phyloP scores from a whole-genome alignment of 495 filamentous ascomycete genomes.

The Aspergillus campestris region DNA sequence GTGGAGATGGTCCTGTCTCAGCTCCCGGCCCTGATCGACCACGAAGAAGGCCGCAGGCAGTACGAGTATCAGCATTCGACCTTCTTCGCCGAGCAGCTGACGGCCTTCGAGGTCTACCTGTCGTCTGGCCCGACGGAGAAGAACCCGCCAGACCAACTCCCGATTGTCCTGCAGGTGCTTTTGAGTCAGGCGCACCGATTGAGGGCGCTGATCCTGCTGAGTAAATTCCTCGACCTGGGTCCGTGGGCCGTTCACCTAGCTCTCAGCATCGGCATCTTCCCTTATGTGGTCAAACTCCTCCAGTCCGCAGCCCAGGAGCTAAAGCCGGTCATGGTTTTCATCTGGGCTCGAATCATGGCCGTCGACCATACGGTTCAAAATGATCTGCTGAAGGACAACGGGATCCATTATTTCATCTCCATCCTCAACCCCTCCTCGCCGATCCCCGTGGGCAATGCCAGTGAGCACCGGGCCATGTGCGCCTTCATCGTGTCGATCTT shows the following conservation, averaged over 20 bases:
- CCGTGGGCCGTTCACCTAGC: slow-evolving; percentile 97
- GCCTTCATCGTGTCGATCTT: slow-evolving; percentile 96
- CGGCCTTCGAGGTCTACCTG: slow-evolving; percentile 96
- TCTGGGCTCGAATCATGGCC: slow-evolving; percentile 94
- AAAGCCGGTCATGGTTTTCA: slow-evolving; percentile 99
- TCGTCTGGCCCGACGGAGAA: slow-evolving; percentile 74
- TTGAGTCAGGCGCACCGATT: slow-evolving; percentile 92
- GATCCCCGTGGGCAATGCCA: slow-evolving; percentile 75
- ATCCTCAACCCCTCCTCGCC: slow-evolving; percentile 76
- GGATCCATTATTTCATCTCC: slow-evolving; percentile 89
- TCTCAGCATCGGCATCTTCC: slow-evolving; percentile 95
- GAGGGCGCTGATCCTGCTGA: slow-evolving; percentile 85
- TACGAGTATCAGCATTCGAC: slow-evolving; percentile 92
- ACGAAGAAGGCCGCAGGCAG: slow-evolving; percentile 59
- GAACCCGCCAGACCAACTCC: slow-evolving; percentile 85
- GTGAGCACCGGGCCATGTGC: slow-evolving; percentile 97
- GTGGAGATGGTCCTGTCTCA: slow-evolving; percentile 95
- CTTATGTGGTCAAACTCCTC: slow-evolving; percentile 90
- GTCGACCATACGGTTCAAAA: slow-evolving; percentile 89
- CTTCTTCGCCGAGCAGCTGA: slow-evolving; percentile 96
- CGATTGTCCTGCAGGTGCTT: slow-evolving; percentile 91
- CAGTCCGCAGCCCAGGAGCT: slow-evolving; percentile 92
- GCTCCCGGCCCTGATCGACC: slow-evolving; percentile 70
- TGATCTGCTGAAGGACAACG: slow-evolving; percentile 91
- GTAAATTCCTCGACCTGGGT: slow-evolving; percentile 88